Conservation (phyloP, 306 rosid species). For the Rubus idaeus region DNA sequence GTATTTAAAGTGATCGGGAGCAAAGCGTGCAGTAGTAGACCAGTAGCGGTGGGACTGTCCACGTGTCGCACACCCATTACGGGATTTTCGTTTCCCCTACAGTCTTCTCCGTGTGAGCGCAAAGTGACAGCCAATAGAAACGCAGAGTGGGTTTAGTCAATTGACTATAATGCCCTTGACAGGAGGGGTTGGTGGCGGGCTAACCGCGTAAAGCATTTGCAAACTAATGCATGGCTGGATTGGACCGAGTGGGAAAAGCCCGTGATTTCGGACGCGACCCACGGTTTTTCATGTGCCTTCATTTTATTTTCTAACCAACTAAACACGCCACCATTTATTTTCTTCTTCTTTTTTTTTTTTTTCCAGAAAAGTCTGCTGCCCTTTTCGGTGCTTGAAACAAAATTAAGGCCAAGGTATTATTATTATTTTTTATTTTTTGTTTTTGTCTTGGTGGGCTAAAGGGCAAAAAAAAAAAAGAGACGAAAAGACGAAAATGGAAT, state of each 20-base stretch:
- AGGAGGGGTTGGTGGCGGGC: not conserved
- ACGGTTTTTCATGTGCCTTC: conserved; percentile 44
- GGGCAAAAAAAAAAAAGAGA: not conserved
- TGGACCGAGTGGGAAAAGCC: conserved; percentile 21
- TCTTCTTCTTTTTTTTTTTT: not conserved
- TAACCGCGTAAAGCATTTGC: conserved; percentile 33
- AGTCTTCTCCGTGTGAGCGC: not conserved
- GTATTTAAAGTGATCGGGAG: conserved; percentile 3
- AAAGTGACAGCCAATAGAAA: not conserved
- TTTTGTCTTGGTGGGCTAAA: not conserved
- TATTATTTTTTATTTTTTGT: not conserved
- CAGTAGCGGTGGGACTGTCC: not conserved
- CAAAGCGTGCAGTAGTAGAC: not conserved
- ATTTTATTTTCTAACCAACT: conserved; percentile 12
- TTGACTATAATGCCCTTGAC: not conserved
- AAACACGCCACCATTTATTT: conserved; percentile 18
- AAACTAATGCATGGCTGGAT: conserved; percentile 28
- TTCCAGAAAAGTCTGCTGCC: not conserved
- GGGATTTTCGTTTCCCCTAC: not conserved
- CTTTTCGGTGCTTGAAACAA: not conserved
- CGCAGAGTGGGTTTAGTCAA: not conserved
- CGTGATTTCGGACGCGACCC: conserved; percentile 66
- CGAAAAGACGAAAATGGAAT: not conserved
- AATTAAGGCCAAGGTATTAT: not conserved
- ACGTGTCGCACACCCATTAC: not conserved